These are phyloP conservation scores for Pseudogymnoascus sp. DNA, from an alignment of 2,329 filamentous ascomycete species.

Conservation along the genomic window DNA sequence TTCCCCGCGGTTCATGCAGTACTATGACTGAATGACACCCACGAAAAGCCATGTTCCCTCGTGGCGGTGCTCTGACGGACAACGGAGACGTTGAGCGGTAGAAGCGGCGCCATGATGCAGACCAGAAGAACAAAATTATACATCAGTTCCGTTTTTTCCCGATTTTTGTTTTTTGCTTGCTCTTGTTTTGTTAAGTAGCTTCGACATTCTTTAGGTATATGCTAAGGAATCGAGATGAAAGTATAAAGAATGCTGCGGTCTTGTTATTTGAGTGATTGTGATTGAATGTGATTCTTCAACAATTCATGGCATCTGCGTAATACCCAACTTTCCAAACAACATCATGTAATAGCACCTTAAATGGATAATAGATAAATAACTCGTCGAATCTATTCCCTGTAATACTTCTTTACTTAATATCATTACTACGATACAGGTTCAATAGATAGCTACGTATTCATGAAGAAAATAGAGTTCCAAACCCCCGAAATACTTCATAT, in stretches of 20 bases:
- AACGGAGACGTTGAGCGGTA: slow-evolving; percentile 6
- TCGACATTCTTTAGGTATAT: slow-evolving; percentile 7
- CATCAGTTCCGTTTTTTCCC: slow-evolving; percentile 7
- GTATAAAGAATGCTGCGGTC: not conserved
- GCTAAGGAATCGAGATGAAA: slow-evolving; percentile 3
- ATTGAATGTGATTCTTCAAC: not conserved
- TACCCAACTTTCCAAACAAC: not conserved
- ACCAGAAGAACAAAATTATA: slow-evolving; percentile 6
- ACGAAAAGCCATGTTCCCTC: slow-evolving; percentile 5
- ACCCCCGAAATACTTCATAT: not conserved
- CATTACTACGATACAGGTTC: not conserved
- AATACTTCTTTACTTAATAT: not conserved
- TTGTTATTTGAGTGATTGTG: not conserved
- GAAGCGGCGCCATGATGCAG: not conserved
- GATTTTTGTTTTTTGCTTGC: slow-evolving; percentile 8
- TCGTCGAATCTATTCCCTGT: not conserved
- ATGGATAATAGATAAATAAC: not conserved
- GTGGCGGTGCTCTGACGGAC: not conserved
- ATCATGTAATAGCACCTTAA: not conserved
- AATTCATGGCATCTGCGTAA: not conserved
- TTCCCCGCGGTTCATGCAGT: slow-evolving; percentile 4
- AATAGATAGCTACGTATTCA: not conserved
- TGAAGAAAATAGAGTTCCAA: not conserved
- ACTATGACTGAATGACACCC: slow-evolving; percentile 10
- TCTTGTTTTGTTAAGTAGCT: slow-evolving; percentile 8